Evolutionary conservation across 495 filamentous ascomycete genomes (phyloP).

Genomic region (Amniculicola lignicola): DNA sequence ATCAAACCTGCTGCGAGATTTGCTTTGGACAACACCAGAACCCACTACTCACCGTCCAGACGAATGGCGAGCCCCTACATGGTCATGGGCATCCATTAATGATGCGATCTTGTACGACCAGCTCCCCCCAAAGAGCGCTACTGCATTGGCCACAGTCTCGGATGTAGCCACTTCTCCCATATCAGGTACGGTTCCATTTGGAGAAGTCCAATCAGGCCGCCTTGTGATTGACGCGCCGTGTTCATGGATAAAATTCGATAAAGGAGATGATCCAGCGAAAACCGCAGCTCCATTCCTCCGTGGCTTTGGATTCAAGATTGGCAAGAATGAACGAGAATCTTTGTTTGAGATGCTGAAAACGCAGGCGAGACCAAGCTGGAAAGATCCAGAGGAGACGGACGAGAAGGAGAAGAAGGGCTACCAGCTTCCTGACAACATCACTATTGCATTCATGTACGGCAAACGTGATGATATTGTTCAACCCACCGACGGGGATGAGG

Average conservation of each 20-base stretch:
- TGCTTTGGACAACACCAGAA: background rate
- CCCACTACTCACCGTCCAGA: background rate
- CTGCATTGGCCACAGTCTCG: background rate
- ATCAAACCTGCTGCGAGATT: conserved; percentile 12
- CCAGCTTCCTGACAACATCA: background rate
- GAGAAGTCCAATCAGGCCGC: background rate
- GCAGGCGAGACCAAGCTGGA: background rate
- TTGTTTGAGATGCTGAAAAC: background rate
- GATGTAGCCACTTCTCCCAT: background rate
- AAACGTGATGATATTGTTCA: background rate
- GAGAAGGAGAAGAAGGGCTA: background rate
- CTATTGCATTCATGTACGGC: background rate
- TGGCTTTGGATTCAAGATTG: background rate
- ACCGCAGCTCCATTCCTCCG: background rate
- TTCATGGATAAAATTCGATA: background rate
- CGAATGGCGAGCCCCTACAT: background rate
- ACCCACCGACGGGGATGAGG: background rate
- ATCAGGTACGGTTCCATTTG: background rate
- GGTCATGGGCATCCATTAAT: conserved; percentile 3
- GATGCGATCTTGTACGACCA: background rate
- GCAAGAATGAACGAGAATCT: background rate
- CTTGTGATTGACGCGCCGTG: background rate
- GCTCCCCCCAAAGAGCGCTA: background rate
- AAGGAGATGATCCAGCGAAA: background rate
- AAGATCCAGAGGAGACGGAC: background rate